Percentiles rank a stretch among this genome's conserved stretches.
Conservation (phyloP, 2,329 filamentous ascomycete genomes). For the Fusarium pilosicola region DNA sequence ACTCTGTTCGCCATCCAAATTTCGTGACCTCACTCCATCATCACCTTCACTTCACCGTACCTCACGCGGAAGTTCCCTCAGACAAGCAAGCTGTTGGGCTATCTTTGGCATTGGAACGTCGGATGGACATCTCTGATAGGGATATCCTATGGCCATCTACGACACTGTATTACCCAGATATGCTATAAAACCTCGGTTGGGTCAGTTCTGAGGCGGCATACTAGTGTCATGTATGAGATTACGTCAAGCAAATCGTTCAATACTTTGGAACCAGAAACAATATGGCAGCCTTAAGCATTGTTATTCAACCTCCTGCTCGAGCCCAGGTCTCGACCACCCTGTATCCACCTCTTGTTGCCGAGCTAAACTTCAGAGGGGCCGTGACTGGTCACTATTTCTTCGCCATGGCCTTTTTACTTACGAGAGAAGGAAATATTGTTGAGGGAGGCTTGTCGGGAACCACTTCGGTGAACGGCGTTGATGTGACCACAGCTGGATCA, state of each 20-base stretch:
- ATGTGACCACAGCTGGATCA: slow-evolving; percentile 9
- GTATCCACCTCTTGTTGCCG: slow-evolving; percentile 38
- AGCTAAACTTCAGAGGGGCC: slow-evolving; percentile 12
- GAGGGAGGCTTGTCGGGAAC: slow-evolving; percentile 34
- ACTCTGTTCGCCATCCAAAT: neutral
- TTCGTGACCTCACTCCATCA: neutral
- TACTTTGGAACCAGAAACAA: neutral
- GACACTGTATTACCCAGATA: slow-evolving; percentile 3
- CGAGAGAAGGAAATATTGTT: slow-evolving; percentile 24
- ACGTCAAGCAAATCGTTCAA: neutral
- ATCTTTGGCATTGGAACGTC: neutral
- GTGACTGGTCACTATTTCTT: slow-evolving; percentile 38
- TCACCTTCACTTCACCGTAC: neutral
- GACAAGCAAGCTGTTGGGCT: neutral
- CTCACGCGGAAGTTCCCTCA: neutral
- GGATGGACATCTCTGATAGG: neutral
- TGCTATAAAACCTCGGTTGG: neutral
- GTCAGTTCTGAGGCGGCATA: slow-evolving; percentile 4
- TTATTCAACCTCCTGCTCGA: slow-evolving; percentile 40
- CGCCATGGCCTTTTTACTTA: slow-evolving; percentile 42
- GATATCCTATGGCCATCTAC: neutral
- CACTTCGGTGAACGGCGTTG: slow-evolving; percentile 29
- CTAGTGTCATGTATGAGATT: neutral
- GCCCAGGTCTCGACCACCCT: slow-evolving; percentile 28
- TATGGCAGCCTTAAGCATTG: slow-evolving; percentile 35